Conservation (phyloP, 192 early-diverging fungal species). For the Rhizoclosmatium globosum region DNA sequence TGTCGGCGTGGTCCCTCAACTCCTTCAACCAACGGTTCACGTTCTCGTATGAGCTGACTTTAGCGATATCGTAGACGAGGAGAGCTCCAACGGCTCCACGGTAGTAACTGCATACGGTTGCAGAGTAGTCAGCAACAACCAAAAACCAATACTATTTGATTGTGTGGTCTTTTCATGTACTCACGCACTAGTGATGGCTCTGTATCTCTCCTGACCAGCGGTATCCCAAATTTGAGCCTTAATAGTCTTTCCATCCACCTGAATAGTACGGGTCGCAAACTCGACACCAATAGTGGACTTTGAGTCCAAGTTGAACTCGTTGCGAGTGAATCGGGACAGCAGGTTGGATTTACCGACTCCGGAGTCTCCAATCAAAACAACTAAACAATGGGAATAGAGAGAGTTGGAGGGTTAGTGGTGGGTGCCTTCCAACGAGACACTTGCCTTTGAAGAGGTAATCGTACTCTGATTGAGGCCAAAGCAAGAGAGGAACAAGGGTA, state of each 20-base stretch:
- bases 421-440: background rate
- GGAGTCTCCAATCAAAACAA: constrained; percentile 86
- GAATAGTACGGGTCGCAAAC: constrained; percentile 95
- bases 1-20: constrained; percentile 72
- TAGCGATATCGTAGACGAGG: constrained; percentile 97
- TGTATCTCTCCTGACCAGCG: constrained; percentile 77
- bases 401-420: background rate
- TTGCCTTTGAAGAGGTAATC: constrained; percentile 55
- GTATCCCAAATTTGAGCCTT: constrained; percentile 99
- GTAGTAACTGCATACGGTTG: constrained; percentile 38
- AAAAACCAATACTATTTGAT: too few relatives aligned
- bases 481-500: background rate
- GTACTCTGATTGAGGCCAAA: constrained; percentile 33
- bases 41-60: constrained; percentile 94
- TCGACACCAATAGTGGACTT: constrained; percentile 99
- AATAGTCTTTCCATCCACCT: constrained; percentile 97
- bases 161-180: constrained; percentile 7
- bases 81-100: constrained; percentile 89
- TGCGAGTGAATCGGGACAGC: constrained; percentile 94
- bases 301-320: constrained; percentile 98
- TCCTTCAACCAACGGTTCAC: constrained; percentile 99
- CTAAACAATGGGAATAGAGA: constrained; percentile 9
- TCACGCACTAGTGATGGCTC: constrained; percentile 65
- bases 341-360: constrained; percentile 99
- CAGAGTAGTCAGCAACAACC: background rate